Percentiles rank a stretch among this genome's conserved stretches.
Conservation (phyloP, 371 early-diverging fungal species). For the Blyttiomyces sp. region DNA sequence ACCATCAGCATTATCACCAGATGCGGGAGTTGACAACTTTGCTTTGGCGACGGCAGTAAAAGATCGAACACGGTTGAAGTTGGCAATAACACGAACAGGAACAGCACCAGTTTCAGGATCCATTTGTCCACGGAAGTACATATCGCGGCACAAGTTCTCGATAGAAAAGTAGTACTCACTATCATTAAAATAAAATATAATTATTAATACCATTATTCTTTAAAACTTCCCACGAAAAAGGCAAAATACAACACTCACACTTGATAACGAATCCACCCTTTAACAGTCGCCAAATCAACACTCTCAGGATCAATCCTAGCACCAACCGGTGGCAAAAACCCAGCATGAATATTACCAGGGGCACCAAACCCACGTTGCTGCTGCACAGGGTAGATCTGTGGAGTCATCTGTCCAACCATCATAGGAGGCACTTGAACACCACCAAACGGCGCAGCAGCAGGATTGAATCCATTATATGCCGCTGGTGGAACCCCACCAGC, state of each 20-base stretch:
- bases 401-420: no score
- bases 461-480: no score
- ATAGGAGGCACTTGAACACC: no score
- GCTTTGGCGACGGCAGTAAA: slow-evolving; percentile 26
- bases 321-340: no score
- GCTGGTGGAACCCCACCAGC: no score
- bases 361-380: neutral
- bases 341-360: no score
- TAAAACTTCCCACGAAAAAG: neutral
- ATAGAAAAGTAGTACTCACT: slow-evolving; percentile 85
- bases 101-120: slow-evolving; percentile 30
- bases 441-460: no score
- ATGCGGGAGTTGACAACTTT: slow-evolving; percentile 15
- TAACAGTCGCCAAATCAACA: slow-evolving; percentile 38
- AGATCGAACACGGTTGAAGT: slow-evolving; percentile 76
- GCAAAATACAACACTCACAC: slow-evolving; percentile 21
- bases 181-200: slow-evolving; percentile 1
- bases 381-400: no score
- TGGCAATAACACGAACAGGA: slow-evolving; percentile 62
- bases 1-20: neutral
- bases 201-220: neutral
- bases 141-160: slow-evolving; percentile 90
- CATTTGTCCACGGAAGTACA: slow-evolving; percentile 91
- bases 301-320: slow-evolving; percentile 19
- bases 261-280: slow-evolving; percentile 36